A percentile compares a stretch with the other conserved stretches of the same genome.
Evolutionary conservation across 495 filamentous ascomycete species (phyloP).

Genomic region (Aspergillus steynii): DNA sequence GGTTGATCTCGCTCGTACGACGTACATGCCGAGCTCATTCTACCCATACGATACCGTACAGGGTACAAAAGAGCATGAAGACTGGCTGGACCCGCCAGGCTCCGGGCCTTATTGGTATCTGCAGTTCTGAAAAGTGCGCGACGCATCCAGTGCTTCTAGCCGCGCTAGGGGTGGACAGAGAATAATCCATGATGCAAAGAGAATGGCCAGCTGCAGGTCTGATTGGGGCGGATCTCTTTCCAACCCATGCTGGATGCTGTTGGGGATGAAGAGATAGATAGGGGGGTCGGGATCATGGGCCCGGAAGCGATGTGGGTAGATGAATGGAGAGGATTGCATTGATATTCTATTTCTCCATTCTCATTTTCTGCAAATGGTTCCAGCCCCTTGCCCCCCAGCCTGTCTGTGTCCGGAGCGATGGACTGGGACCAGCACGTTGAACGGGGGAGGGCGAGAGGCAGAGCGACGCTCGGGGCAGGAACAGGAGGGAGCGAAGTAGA

Average conservation of each 20-base stretch:
- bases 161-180: constrained; percentile 3
- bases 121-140: constrained; percentile 1
- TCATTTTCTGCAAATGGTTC: no score
- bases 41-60: constrained; percentile 2
- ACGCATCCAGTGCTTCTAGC: background rate
- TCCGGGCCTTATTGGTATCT: constrained; percentile 7
- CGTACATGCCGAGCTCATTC: constrained; percentile 22
- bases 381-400: no score
- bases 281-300: background rate
- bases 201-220: constrained; percentile 1
- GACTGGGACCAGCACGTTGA: no score
- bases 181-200: background rate
- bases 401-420: no score
- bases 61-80: constrained; percentile 13
- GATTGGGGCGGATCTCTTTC: constrained; percentile 1
- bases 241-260: background rate
- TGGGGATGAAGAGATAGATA: constrained; percentile 2
- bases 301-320: background rate
- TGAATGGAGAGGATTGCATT: background rate
- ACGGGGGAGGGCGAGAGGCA: no score
- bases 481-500: no score
- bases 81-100: constrained; percentile 12
- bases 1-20: constrained; percentile 25
- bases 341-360: background rate
- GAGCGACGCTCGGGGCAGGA: no score